Percentiles rank a stretch among this genome's conserved stretches.
Conservation (phyloP, 2,329 filamentous ascomycete species). For the Zasmidium citrigriseum region DNA sequence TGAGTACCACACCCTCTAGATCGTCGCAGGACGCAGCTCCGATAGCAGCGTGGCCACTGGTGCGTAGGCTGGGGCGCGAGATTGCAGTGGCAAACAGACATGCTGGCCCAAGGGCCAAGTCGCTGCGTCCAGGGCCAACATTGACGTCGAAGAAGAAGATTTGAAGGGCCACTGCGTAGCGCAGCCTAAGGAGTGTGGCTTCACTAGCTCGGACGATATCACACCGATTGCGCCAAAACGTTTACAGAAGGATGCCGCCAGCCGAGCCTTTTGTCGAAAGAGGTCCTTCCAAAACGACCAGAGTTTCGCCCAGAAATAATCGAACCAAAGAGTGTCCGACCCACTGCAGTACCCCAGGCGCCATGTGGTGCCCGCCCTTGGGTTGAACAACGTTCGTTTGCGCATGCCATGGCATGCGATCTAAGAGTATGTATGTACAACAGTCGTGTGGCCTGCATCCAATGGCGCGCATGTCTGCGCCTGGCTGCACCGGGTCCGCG, state of each 20-base stretch:
- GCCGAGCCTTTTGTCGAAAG: constrained; percentile 12
- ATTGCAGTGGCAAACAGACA: constrained; percentile 12
- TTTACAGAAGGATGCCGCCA: constrained; percentile 8
- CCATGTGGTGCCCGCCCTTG: background rate
- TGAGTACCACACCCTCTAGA: background rate
- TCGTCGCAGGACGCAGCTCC: constrained; percentile 3
- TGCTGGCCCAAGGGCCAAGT: background rate
- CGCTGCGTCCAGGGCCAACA: background rate
- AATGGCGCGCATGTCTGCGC: background rate
- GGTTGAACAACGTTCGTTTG: background rate
- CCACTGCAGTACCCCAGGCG: background rate
- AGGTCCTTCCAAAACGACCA: constrained; percentile 7
- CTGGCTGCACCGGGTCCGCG: too few relatives aligned
- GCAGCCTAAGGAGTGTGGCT: constrained; percentile 12
- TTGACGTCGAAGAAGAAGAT: background rate
- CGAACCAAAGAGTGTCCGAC: background rate
- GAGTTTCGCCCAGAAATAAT: background rate
- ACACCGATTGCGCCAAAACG: constrained; percentile 16
- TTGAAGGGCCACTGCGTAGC: background rate
- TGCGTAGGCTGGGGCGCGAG: constrained; percentile 3
- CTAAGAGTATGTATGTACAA: background rate
- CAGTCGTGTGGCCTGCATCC: background rate
- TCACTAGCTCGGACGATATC: constrained; percentile 16
- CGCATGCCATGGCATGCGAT: background rate
- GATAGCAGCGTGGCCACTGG: background rate